phyloP scores from a whole-genome alignment of 306 rosid genomes.

The Ziziphus jujuba region DNA sequence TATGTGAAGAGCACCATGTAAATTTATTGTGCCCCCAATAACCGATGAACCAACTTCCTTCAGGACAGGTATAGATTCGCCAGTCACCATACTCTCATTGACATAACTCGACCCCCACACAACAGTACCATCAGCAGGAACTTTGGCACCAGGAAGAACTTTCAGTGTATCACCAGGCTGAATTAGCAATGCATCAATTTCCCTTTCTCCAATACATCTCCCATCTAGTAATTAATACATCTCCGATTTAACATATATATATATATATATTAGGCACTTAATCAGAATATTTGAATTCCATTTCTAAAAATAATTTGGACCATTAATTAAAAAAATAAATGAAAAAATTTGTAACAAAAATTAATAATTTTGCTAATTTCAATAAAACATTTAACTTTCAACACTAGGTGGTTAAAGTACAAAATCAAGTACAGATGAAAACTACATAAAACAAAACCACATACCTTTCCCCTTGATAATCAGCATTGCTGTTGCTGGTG shows the following conservation, averaged over 20 bases:
- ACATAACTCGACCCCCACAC: constrained; percentile 91
- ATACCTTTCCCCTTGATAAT: constrained; percentile 81
- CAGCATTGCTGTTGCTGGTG: constrained; percentile 83
- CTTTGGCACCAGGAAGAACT: constrained; percentile 92
- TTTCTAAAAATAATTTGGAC: background rate
- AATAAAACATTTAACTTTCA: constrained; percentile 7
- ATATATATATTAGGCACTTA: background rate
- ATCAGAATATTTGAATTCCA: background rate
- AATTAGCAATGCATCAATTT: constrained; percentile 85
- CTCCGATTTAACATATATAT: too few species aligned
- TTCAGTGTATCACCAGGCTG: constrained; percentile 84
- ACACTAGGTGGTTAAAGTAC: constrained; percentile 19
- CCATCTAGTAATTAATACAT: constrained; percentile 64
- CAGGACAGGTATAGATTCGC: constrained; percentile 77
- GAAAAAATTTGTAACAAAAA: constrained; percentile 3
- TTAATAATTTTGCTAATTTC: constrained; percentile 24
- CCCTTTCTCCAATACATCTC: constrained; percentile 66
- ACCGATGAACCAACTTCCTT: constrained; percentile 73
- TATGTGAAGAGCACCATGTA: constrained; percentile 81
- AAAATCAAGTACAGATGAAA: constrained; percentile 7
- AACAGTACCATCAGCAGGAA: constrained; percentile 89
- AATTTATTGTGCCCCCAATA: constrained; percentile 92
- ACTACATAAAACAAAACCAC: constrained; percentile 14
- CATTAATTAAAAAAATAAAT: background rate
- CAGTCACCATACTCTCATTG: constrained; percentile 97